Evolutionary conservation across 768 basidiomycete species (phyloP), one percentile per base, ranked within the genome.

Genomic region (Serpula lacrymans): DNA sequence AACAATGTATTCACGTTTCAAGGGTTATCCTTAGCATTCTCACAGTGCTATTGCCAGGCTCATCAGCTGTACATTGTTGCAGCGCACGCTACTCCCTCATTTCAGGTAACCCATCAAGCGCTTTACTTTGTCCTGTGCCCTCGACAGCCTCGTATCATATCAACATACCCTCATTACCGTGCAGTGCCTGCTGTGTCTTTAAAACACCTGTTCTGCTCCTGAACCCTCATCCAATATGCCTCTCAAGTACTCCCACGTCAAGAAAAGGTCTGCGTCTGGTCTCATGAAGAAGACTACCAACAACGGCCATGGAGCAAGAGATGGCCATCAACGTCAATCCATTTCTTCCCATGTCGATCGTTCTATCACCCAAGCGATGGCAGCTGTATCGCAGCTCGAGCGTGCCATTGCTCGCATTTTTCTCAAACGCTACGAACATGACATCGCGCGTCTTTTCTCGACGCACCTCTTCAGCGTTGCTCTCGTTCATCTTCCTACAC

Each of bases 161-260:
- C n/a, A n/a, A n/a, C n/a, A n/a, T n/a, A n/a, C n/a, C n/a, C n/a
- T n/a, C n/a, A n/a, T n/a, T n/a, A n/a, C n/a, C n/a, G n/a, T n/a
- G n/a, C n/a, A n/a, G n/a, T n/a, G n/a, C n/a, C n/a, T n/a, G n/a
- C n/a, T n/a, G n/a, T n/a, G n/a, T n/a, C n/a, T n/a, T n/a, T n/a
- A n/a, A n/a, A n/a, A n/a, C n/a, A n/a, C 23, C 16, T 9, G 23
- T n/a, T 18, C 34, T 22, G 27, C 24, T 32, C 6, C 38, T 28
- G n/a, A 13, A 7, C 9, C 16, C 17, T 39, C 35, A 22, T 9
- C 41, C 22, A 55, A 40, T 3, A 84, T 84, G 82, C 80, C 82
- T 13, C 74, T 80, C 24, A 84, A 84, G 53, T 84, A 84, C 61
- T 84, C 82, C 18, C 82, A 84, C 61, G 76, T 81, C n/a, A 83